These are phyloP conservation scores for maize (Zea mays) DNA, from an alignment of 176 grass and related monocot genomes.

Conservation along the genomic window Zm-B73-REFERENCE-NAM-5.0 NC_050100.1:1924001-1924500, in stretches of 20 bases:
- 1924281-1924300: conserved; percentile 90
- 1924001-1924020: conserved; percentile 96
- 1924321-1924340: conserved; percentile 85
- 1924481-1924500: conserved; percentile 98
- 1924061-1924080: conserved; percentile 11
- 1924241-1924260: conserved; percentile 33
- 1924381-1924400: conserved; percentile 33
- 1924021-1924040: conserved; percentile 92
- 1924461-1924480: conserved; percentile 83
- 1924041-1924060: conserved; percentile 18
- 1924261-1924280: conserved; percentile 94
- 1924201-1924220: neutral
- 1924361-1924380: neutral
- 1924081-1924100: no score
- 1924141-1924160: neutral
- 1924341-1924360: conserved; percentile 91
- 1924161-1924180: conserved; percentile 14
- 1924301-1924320: conserved; percentile 89
- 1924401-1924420: conserved; percentile 40
- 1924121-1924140: conserved; percentile 6
- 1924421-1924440: conserved; percentile 54
- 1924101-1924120: conserved; percentile 2
- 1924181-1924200: neutral
- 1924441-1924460: conserved; percentile 76
- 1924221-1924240: conserved; percentile 10